Evolutionary conservation across 352 stramenopile species (phyloP), one percentile per base, ranked within the genome.

Genomic region (Pythium folliculosum): DNA sequence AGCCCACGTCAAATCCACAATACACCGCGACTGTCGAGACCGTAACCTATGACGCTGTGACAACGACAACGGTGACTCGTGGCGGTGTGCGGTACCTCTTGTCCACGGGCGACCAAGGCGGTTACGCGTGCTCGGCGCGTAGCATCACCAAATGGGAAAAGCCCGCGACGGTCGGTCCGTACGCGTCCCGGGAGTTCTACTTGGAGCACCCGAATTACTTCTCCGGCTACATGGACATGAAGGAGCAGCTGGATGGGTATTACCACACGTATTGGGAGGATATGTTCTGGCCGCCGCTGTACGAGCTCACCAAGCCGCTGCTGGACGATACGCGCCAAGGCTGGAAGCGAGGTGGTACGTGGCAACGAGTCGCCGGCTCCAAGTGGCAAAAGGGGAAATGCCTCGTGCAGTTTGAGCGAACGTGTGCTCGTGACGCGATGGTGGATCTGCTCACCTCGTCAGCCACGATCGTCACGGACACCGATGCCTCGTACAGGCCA

Each of bases 151-250:
- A 97, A 64, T 99, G 91, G 91, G 97, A 99, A 66, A 98, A 98
- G 65, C 84, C 84, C 5, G 51, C 44, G 38, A 88, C 71, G 3
- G 70, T 72, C 38, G 84, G 73, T 5, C 67, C 75, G 14, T 74
- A 81, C 47, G 82, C 74, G 5, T 92, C 83, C 10, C 52, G 89
- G 0, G 76, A 80, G n/a, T 89, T 77, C 48, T 87, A 98, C 57
- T 94, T 95, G 35, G 75, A 98, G 56, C 93, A 98, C 68, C 92
- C 97, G 4, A 99, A 99, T 77, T 99, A 98, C 61, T 98, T 96
- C 60, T 98, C 93, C 16, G 85, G 80, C 16, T 98, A 98, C 73
- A 99, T 99, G 96, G 88, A 99, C 78, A 79, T 73, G 59, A 78
- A 74, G 32, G 57, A 84, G 51, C 92, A 92, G 51, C 73, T 67